Conservation (phyloP, 495 filamentous ascomycete genomes). For the Penicillium chermesinum region DNA sequence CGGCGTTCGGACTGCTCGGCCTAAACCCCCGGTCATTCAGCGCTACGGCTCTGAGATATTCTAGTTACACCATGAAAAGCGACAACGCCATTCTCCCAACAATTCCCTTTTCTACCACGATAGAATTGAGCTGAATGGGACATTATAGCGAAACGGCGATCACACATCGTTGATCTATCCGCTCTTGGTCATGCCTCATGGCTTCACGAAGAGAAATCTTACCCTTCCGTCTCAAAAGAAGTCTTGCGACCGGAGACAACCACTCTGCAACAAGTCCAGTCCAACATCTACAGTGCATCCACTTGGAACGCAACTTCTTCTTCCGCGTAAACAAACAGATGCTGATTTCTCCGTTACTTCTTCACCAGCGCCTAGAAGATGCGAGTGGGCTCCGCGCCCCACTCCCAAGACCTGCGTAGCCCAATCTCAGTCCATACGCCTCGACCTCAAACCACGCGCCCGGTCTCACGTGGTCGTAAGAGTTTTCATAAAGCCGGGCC, state of each 20-base stretch:
- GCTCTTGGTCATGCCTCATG: too few relatives aligned
- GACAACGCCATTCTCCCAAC: too few relatives aligned
- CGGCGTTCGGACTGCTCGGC: too few relatives aligned
- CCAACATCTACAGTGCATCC: too few relatives aligned
- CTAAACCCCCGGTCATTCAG: too few relatives aligned
- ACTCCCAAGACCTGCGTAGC: conserved; percentile 52
- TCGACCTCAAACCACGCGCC: conserved; percentile 64
- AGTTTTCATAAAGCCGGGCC: conserved; percentile 20
- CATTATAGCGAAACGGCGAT: too few relatives aligned
- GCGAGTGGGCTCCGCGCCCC: conserved; percentile 16
- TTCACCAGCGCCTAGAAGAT: conserved; percentile 21
- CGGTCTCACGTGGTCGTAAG: conserved; percentile 45
- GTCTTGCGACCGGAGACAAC: neutral
- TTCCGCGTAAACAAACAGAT: conserved; percentile 25
- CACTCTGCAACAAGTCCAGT: neutral
- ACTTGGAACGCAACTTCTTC: conserved; percentile 6
- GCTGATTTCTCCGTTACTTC: conserved; percentile 22
- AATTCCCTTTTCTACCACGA: too few relatives aligned
- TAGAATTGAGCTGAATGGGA: too few relatives aligned
- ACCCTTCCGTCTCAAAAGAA: neutral
- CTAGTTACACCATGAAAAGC: too few relatives aligned
- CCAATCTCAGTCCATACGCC: conserved; percentile 48
- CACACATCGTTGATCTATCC: too few relatives aligned
- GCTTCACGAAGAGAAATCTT: too few relatives aligned
- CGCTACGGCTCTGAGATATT: too few relatives aligned